phyloP scores from a whole-genome alignment of 306 rosid species.

The Betula pendula region DNA sequence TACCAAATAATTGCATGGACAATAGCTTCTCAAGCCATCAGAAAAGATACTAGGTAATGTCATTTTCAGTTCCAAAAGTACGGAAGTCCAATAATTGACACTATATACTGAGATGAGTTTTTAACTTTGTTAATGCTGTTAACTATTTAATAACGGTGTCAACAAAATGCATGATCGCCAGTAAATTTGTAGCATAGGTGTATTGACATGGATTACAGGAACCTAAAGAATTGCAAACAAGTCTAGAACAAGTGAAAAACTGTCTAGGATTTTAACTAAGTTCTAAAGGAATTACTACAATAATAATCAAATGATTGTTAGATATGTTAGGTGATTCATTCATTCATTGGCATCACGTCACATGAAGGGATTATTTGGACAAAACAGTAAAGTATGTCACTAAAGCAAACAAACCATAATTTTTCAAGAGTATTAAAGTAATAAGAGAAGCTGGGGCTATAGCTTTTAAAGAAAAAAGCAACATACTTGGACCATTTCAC shows the following conservation, averaged over 20 bases:
- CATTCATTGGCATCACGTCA: not conserved
- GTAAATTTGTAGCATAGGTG: not conserved
- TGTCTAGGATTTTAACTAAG: not conserved
- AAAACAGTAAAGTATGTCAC: not conserved
- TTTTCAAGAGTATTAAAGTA: not conserved
- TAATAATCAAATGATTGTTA: not conserved
- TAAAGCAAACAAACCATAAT: not conserved
- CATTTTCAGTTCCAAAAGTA: not conserved
- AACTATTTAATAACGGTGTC: not conserved
- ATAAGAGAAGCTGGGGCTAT: not conserved
- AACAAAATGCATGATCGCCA: not conserved
- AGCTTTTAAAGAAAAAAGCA: constrained; percentile 25
- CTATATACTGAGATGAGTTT: not conserved
- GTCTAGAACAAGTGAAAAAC: not conserved
- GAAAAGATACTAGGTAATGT: not conserved
- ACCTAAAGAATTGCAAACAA: not conserved
- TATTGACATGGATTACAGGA: not conserved
- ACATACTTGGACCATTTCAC: constrained; percentile 99
- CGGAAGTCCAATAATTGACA: not conserved
- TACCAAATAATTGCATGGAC: not conserved
- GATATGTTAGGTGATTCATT: not conserved
- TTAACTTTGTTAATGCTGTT: not conserved
- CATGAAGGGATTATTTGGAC: not conserved
- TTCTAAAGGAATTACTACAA: not conserved
- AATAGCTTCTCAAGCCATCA: not conserved